A percentile compares a stretch with the other conserved stretches of the same genome.
phyloP scores from a whole-genome alignment of 148 eudicot genomes.

The Vaccinium macrocarpon region DNA sequence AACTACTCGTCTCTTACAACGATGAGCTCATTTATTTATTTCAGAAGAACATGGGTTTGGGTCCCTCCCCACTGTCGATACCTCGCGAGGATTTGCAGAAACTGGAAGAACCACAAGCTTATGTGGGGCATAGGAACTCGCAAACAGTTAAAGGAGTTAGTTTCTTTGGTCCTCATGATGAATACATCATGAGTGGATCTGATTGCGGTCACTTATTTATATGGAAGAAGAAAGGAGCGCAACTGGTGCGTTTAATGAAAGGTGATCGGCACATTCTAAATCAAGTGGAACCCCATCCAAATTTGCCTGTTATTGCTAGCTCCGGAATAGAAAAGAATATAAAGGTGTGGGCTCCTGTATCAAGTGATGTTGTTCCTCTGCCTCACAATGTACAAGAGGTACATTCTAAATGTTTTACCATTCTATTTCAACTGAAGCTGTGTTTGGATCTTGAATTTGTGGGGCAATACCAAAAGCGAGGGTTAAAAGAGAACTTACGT shows the following conservation, averaged over 20 bases:
- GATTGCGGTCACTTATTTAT: constrained; percentile 85
- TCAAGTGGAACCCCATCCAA: constrained; percentile 73
- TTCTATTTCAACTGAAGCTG: neutral
- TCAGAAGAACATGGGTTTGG: constrained; percentile 65
- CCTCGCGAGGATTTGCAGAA: constrained; percentile 35
- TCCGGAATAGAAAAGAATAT: constrained; percentile 65
- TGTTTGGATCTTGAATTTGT: neutral
- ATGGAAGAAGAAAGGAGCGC: constrained; percentile 68
- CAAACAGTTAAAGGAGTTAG: constrained; percentile 80
- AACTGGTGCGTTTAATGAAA: constrained; percentile 69
- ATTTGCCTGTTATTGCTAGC: constrained; percentile 59
- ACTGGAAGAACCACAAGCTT: constrained; percentile 50
- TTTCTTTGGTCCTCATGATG: constrained; percentile 70
- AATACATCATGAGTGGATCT: constrained; percentile 75
- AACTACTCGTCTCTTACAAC: constrained; percentile 68
- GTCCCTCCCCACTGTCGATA: constrained; percentile 42
- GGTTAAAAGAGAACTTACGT: neutral
- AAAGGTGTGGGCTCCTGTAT: constrained; percentile 72
- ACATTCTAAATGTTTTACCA: neutral
- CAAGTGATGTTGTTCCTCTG: constrained; percentile 50
- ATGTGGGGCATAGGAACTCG: constrained; percentile 70
- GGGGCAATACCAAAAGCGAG: neutral
- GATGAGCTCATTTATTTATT: constrained; percentile 82
- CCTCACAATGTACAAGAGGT: constrained; percentile 61
- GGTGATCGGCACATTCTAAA: constrained; percentile 69